Evolutionary conservation across 345 rosid genomes (phyloP), one percentile per base, ranked within the genome.

Genomic region (Nasturtium officinale): DNA sequence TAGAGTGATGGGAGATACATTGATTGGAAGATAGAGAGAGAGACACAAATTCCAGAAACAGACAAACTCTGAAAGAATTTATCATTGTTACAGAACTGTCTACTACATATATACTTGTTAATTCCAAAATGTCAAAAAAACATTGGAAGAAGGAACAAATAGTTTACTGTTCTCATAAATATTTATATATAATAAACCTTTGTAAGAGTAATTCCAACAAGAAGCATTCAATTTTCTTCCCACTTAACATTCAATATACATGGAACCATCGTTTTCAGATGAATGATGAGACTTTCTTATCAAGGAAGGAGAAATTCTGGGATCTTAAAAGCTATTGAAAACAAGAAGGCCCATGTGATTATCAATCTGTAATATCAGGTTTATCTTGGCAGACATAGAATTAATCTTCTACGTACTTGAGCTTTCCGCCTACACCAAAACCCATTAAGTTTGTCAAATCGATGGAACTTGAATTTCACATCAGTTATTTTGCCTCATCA

Each of bases 1-100:
- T 80, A 75, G 79, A 75, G 79, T 23, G 78, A 75, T 52, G 63
- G 63, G 63, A 75, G 77, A 65, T 65, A 48, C 29, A 63, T 47
- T 63, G 48, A 54, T 63, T 73, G 77, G 56, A 64, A 64, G 40
- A 72, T 20, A 61, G 12, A 73, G 17, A 73, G 17, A 64, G 78
- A 67, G 15, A 58, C 43, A 67, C 45, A 28, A 60, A 67, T 51
- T 20, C 58, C 26, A 76, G 60, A 76, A 76, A 76, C 79, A 69
- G 71, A 69, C 75, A 76, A 76, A 69, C 65, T 76, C 52, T 33
- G 33, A 23, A 62, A 76, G 75, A 54, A 76, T 61, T 76, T 68
- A 67, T 52, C 61, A 43, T 60, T 23, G 33, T 52, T 68, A 61
- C 68, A 60, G 52, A 47, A 68, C 62, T 75, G 78, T 67, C 69